phyloP scores from a whole-genome alignment of 2,329 filamentous ascomycete genomes.

The Botrytis hyacinthi region DNA sequence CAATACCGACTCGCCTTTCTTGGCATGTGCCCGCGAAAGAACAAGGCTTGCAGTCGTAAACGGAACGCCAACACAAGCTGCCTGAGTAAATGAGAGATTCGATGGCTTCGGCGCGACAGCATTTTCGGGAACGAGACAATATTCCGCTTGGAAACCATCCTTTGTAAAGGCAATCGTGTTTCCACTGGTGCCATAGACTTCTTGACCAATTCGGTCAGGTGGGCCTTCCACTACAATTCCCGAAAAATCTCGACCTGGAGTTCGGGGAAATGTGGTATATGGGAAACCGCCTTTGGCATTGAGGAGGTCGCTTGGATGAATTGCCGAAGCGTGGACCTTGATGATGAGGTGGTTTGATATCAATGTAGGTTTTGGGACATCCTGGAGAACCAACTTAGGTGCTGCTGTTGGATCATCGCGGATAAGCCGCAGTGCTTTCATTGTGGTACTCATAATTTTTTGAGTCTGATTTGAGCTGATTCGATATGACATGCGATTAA shows the following conservation, averaged over 20 bases:
- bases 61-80: constrained; percentile 31
- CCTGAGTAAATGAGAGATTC: constrained; percentile 27
- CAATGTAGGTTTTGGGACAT: constrained; percentile 27
- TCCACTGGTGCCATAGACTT: constrained; percentile 33
- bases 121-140: constrained; percentile 27
- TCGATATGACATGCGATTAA: not conserved
- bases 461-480: too few species aligned
- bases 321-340: constrained; percentile 31
- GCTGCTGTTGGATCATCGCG: constrained; percentile 11
- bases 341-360: constrained; percentile 27
- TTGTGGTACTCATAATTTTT: constrained; percentile 19
- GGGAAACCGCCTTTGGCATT: constrained; percentile 31
- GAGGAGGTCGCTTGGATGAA: constrained; percentile 34
- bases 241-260: constrained; percentile 33
- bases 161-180: constrained; percentile 29
- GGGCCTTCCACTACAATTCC: constrained; percentile 28
- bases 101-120: constrained; percentile 30
- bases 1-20: constrained; percentile 28
- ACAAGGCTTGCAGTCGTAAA: constrained; percentile 31
- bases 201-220: constrained; percentile 21
- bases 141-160: constrained; percentile 33
- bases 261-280: constrained; percentile 31
- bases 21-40: constrained; percentile 22
- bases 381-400: constrained; percentile 24
- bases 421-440: constrained; percentile 32